phyloP scores from a whole-genome alignment of 257 asterid species.

The Solanum piurae region DNA sequence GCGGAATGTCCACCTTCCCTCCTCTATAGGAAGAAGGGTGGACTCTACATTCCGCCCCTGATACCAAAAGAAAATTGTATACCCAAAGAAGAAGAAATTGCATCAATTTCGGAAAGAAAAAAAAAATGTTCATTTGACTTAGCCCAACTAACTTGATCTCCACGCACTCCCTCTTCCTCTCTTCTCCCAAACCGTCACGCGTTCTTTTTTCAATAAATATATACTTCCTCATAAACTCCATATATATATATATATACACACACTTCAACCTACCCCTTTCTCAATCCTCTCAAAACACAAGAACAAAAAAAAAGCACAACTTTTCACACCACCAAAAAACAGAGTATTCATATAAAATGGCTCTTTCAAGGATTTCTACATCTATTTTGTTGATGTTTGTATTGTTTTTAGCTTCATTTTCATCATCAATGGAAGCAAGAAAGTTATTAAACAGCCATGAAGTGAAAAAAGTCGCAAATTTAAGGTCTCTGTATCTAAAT shows the following conservation, averaged over 20 bases:
- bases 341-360: not conserved
- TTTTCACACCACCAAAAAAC: not conserved
- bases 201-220: not conserved
- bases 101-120: not conserved
- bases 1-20: not conserved
- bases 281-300: not conserved
- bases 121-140: conserved; percentile 10
- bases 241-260: not conserved
- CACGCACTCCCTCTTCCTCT: conserved; percentile 12
- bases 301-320: not conserved
- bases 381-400: conserved; percentile 10
- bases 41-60: not conserved
- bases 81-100: not conserved
- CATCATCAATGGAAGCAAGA: conserved; percentile 27
- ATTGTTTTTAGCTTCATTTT: conserved; percentile 15
- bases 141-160: conserved; percentile 23
- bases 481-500: conserved; percentile 18
- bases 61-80: not conserved
- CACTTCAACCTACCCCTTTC: not conserved
- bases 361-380: not conserved
- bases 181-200: not conserved
- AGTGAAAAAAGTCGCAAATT: not conserved
- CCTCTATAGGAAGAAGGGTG: not conserved
- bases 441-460: not conserved
- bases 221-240: not conserved